Base-by-base conservation (phyloP, 2,329 filamentous ascomycete genomes). In the Hymenoscyphus albidus region DNA sequence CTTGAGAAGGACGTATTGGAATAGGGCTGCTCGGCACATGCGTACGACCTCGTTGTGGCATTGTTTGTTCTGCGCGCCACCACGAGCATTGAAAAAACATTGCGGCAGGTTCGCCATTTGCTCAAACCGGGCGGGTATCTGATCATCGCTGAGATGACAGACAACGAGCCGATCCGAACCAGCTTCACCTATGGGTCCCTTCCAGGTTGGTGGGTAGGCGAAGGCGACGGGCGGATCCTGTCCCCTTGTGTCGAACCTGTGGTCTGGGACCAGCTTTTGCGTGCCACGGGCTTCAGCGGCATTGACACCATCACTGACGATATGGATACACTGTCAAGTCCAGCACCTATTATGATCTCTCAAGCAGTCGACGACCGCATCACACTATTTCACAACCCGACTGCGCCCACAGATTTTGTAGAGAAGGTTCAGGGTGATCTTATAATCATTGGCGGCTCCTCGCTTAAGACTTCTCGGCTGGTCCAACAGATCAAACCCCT, bases 121-220 rank as follows among this genome's bases (percentile, higher is more conserved):
- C 70, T 82, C 0, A 78, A 76, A 22, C 78, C 81, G 0, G 80
- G 78, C 1, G 82, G 82, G 0, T 77, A 79, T 44, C 70, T 85
- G 12, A 5, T 58, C 22, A n/a, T 38, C 5, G 10, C 14, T 10
- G 22, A 58, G 14, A 13, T 58, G 32, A 58, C 55, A 9, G 32
- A 58, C 12, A 58, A 9, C 10, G 22, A 27, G n/a, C 32, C 27
- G 3, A 58, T 58, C 10, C 55, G 32, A 10, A 68, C 70, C 62
- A 72, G 71, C 14, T 40, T 61, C 12, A 62, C 72, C 18, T 71
- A 75, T 27, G 73, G 74, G 64, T 66, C 72, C 13, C 67, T 77
- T 1, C 61, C 69, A 0, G 74, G 74, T 31, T 77, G 16, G 75
- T 77, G 75, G 74, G 67, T 74, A 48, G 71, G 74, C 9, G 67